Percentiles rank a stretch among this genome's conserved stretches.
phyloP scores from a whole-genome alignment of 345 rosid species.

The Leavenworthia alabamica region DNA sequence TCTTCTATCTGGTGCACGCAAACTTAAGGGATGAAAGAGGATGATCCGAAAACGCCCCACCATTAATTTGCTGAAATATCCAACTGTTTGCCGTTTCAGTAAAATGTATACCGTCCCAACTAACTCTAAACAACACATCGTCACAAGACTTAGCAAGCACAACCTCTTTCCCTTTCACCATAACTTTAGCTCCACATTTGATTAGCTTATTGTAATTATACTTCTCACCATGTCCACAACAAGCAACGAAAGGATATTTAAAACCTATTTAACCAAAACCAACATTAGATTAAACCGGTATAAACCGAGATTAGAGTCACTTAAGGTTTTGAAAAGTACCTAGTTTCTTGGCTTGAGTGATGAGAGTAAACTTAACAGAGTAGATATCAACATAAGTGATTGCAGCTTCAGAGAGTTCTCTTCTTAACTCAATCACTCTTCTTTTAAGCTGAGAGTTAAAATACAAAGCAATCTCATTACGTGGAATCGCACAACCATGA shows the following conservation, averaged over 20 bases:
- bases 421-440: slow-evolving; percentile 38
- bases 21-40: slow-evolving; percentile 38
- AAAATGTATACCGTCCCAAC: slow-evolving; percentile 73
- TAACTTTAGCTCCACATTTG: slow-evolving; percentile 46
- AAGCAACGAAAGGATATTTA: slow-evolving; percentile 41
- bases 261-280: slow-evolving; percentile 35
- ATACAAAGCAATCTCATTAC: slow-evolving; percentile 51
- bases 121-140: slow-evolving; percentile 39
- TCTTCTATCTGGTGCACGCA: slow-evolving; percentile 38
- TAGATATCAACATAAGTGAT: slow-evolving; percentile 61
- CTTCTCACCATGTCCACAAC: slow-evolving; percentile 76
- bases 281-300: neutral
- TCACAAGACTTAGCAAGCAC: slow-evolving; percentile 47
- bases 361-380: slow-evolving; percentile 48
- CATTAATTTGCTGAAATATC: slow-evolving; percentile 37
- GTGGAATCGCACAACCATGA: slow-evolving; percentile 57
- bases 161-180: slow-evolving; percentile 39
- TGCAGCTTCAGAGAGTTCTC: slow-evolving; percentile 45
- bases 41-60: slow-evolving; percentile 51
- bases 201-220: slow-evolving; percentile 42
- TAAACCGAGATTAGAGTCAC: neutral
- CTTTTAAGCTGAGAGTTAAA: slow-evolving; percentile 42
- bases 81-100: slow-evolving; percentile 64
- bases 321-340: slow-evolving; percentile 29
- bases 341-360: slow-evolving; percentile 41